These are phyloP conservation scores for Phytophthora meadii DNA, from an alignment of 352 stramenopile species.

Conservation along the genomic window DNA sequence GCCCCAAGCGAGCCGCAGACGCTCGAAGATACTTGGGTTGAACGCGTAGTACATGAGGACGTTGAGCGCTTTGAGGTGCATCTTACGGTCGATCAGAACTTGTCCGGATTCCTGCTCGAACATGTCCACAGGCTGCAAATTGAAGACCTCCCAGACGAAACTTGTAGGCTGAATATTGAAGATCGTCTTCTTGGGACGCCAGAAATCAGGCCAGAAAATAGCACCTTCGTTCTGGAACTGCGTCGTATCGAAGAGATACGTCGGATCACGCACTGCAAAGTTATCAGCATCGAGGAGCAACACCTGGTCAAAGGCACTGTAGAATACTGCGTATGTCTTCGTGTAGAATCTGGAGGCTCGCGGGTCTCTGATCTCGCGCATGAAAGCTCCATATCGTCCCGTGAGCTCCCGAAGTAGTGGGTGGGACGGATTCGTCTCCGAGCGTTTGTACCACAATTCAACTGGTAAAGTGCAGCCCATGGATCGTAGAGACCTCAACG, in stretches of 20 bases:
- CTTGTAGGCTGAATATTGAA: conserved; percentile 77
- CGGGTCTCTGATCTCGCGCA: conserved; percentile 73
- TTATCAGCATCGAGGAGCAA: conserved; percentile 83
- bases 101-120: conserved; percentile 87
- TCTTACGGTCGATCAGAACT: conserved; percentile 63
- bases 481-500: conserved; percentile 45
- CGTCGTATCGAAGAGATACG: conserved; percentile 61
- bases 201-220: conserved; percentile 88
- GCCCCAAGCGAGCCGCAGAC: conserved; percentile 65
- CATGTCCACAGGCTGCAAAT: conserved; percentile 61
- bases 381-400: conserved; percentile 44
- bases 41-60: conserved; percentile 73
- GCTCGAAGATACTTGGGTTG: conserved; percentile 49
- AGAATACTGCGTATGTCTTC: conserved; percentile 79
- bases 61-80: conserved; percentile 57
- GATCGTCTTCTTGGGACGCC: conserved; percentile 68
- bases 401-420: conserved; percentile 54
- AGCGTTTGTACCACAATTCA: conserved; percentile 73
- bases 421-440: conserved; percentile 52
- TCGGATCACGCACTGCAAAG: conserved; percentile 70
- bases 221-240: conserved; percentile 58
- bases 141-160: conserved; percentile 77
- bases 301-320: conserved; percentile 79
- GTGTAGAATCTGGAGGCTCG: conserved; percentile 65
- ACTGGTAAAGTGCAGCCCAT: conserved; percentile 61